Evolutionary conservation across 805 yeast species (phyloP).

Genomic region (Torulaspora delbrueckii): DNA sequence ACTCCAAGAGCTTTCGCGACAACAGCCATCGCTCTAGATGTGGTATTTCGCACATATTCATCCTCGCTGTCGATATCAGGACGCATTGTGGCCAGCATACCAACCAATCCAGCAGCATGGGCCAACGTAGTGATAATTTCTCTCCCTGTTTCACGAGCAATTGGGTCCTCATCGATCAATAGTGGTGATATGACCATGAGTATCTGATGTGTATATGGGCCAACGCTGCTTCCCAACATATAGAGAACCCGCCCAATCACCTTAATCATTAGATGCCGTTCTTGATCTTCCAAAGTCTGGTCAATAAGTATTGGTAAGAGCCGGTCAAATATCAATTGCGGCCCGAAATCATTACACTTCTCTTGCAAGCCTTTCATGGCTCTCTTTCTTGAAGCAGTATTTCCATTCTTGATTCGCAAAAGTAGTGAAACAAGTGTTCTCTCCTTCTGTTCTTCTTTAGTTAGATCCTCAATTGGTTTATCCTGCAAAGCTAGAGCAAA

Average conservation of each 20-base stretch:
- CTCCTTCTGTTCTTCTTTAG: conserved; percentile 54
- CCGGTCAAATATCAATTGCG: conserved; percentile 60
- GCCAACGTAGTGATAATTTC: conserved; percentile 72
- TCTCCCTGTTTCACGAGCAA: conserved; percentile 71
- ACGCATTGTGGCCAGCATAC: conserved; percentile 70
- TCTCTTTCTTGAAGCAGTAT: conserved; percentile 58
- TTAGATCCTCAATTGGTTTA: conserved; percentile 34
- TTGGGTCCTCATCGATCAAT: conserved; percentile 69
- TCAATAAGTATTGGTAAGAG: conserved; percentile 76
- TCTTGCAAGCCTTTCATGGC: conserved; percentile 66
- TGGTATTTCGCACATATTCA: conserved; percentile 70
- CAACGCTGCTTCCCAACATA: conserved; percentile 56
- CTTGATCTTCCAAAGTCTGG: conserved; percentile 68
- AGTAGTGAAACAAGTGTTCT: conserved; percentile 57
- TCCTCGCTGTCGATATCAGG: conserved; percentile 81
- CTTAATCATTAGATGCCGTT: conserved; percentile 76
- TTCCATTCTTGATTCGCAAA: conserved; percentile 72
- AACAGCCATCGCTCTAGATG: conserved; percentile 78
- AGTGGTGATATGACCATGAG: conserved; percentile 73
- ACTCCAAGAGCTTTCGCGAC: conserved; percentile 78
- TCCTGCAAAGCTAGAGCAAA: conserved; percentile 55
- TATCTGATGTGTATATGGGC: conserved; percentile 71
- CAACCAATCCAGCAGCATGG: conserved; percentile 76
- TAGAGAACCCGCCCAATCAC: conserved; percentile 64
- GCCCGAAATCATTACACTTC: conserved; percentile 60